Conservation (phyloP, 495 filamentous ascomycete species). For the Xylaria scruposa region DNA sequence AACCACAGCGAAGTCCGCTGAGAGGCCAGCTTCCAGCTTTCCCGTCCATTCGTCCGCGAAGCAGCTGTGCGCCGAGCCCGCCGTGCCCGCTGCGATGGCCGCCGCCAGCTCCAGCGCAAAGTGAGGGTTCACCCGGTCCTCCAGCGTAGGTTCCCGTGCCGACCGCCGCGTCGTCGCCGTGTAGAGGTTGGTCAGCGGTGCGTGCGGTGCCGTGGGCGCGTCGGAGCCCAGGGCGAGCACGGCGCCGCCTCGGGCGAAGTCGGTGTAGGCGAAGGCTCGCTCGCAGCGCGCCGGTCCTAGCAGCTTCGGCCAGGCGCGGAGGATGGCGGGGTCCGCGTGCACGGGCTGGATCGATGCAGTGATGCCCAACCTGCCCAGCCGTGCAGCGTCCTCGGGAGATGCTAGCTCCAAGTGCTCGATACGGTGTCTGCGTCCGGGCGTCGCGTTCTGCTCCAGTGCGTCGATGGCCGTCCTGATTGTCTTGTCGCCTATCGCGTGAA, state of each 20-base stretch:
- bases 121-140: slow-evolving; percentile 57
- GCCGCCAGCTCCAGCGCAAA: slow-evolving; percentile 60
- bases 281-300: slow-evolving; percentile 58
- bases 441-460: slow-evolving; percentile 54
- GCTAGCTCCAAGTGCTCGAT: slow-evolving; percentile 70
- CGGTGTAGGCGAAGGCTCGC: slow-evolving; percentile 67
- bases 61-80: slow-evolving; percentile 63
- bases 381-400: slow-evolving; percentile 55
- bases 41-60: slow-evolving; percentile 63
- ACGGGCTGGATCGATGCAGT: slow-evolving; percentile 70
- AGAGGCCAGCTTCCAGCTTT: slow-evolving; percentile 53
- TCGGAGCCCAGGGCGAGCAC: slow-evolving; percentile 65
- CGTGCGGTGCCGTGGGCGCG: slow-evolving; percentile 65
- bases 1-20: slow-evolving; percentile 64
- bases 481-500: slow-evolving; percentile 70
- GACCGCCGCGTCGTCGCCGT: slow-evolving; percentile 64
- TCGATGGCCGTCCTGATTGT: slow-evolving; percentile 64
- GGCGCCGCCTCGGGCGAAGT: slow-evolving; percentile 62
- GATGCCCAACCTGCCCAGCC: slow-evolving; percentile 62
- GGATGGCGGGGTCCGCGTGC: slow-evolving; percentile 67
- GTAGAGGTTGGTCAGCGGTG: slow-evolving; percentile 63
- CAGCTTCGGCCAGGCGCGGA: slow-evolving; percentile 63
- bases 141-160: slow-evolving; percentile 56
- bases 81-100: slow-evolving; percentile 61
- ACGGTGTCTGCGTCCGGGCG: slow-evolving; percentile 57